Conservation (phyloP, 2,329 filamentous ascomycete species). For the Beauveria rudraprayagi region DNA sequence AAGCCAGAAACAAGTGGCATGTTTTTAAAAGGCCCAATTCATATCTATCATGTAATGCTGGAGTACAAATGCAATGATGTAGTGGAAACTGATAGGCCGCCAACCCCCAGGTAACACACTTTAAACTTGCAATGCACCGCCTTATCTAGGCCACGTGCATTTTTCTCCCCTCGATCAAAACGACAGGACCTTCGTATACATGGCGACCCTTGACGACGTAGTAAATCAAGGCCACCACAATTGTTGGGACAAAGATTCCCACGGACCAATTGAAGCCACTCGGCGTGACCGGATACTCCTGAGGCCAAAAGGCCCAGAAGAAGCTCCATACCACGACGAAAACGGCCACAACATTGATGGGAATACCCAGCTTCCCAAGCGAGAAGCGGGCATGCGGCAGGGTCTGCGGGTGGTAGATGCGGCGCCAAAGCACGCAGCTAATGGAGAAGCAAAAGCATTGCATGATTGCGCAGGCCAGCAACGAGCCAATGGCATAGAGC, state of each 20-base stretch:
- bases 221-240: constrained; percentile 9
- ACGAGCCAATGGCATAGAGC: constrained; percentile 14
- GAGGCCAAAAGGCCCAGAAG: constrained; percentile 15
- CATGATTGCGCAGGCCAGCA: constrained; percentile 11
- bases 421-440: constrained; percentile 13
- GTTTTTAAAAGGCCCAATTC: neutral
- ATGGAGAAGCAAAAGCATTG: constrained; percentile 13
- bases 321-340: constrained; percentile 10
- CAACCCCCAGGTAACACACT: neutral
- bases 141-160: neutral
- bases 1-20: too few relatives aligned
- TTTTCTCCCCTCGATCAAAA: constrained; percentile 11
- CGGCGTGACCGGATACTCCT: constrained; percentile 11
- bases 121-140: neutral
- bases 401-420: constrained; percentile 12
- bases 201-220: constrained; percentile 7
- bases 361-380: constrained; percentile 10
- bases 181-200: constrained; percentile 11
- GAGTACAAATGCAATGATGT: neutral
- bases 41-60: neutral
- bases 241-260: constrained; percentile 5
- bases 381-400: constrained; percentile 12
- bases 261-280: constrained; percentile 13
- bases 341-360: constrained; percentile 10
- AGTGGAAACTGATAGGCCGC: neutral